phyloP scores from a whole-genome alignment of 805 yeast species.

The Kodamaea jinghongensis region DNA sequence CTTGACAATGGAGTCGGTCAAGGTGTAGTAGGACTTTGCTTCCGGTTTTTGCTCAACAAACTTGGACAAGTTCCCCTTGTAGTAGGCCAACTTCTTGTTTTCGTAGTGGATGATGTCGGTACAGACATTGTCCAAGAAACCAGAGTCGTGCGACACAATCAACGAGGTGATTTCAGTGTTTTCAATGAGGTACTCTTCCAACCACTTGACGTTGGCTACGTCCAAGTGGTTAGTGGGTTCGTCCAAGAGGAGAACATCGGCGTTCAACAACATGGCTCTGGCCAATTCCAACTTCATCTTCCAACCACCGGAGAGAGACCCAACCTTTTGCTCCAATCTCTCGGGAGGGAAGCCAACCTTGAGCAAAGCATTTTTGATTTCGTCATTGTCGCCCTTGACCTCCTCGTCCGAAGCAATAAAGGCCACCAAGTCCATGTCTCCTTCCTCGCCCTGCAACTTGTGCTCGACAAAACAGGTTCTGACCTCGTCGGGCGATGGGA shows the following conservation, averaged over 20 bases:
- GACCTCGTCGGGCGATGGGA: slow-evolving; percentile 84
- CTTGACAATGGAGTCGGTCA: slow-evolving; percentile 87
- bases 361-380: slow-evolving; percentile 70
- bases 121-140: slow-evolving; percentile 92
- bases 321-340: slow-evolving; percentile 86
- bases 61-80: slow-evolving; percentile 92
- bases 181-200: slow-evolving; percentile 78
- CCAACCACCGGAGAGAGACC: slow-evolving; percentile 98
- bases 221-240: slow-evolving; percentile 99
- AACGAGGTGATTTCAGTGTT: slow-evolving; percentile 89
- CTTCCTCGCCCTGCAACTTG: slow-evolving; percentile 91
- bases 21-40: slow-evolving; percentile 92
- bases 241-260: slow-evolving; percentile 89
- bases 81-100: slow-evolving; percentile 88
- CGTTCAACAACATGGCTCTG: slow-evolving; percentile 97
- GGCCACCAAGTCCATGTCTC: slow-evolving; percentile 80
- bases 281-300: slow-evolving; percentile 98
- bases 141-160: slow-evolving; percentile 97
- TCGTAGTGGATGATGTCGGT: slow-evolving; percentile 97
- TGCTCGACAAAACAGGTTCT: slow-evolving; percentile 97
- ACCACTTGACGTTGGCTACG: slow-evolving; percentile 90
- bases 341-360: slow-evolving; percentile 91
- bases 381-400: slow-evolving; percentile 55
- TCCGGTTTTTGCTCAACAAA: slow-evolving; percentile 92
- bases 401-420: slow-evolving; percentile 91